Evolutionary conservation across 2,329 filamentous ascomycete genomes (phyloP).

Genomic region (Malbranchea cinnamomea): DNA sequence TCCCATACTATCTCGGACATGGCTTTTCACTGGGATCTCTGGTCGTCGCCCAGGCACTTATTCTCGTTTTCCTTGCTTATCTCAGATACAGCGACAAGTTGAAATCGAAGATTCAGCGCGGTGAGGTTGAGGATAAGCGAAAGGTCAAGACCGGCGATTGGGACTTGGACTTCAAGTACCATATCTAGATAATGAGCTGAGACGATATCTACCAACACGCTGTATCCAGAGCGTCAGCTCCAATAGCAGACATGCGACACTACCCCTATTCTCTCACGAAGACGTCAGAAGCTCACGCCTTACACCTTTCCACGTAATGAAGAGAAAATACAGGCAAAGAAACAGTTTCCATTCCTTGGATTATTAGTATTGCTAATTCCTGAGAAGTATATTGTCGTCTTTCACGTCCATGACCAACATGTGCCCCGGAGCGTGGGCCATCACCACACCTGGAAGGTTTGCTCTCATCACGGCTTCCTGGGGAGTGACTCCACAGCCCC

Average conservation of each 20-base stretch:
- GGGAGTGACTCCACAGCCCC: conserved; percentile 53
- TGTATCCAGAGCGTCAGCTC: too few species aligned
- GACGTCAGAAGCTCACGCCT: too few species aligned
- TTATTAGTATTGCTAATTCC: background rate
- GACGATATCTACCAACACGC: too few species aligned
- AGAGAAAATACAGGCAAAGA: too few species aligned
- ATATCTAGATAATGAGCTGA: too few species aligned
- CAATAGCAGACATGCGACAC: too few species aligned
- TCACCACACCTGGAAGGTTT: conserved; percentile 38
- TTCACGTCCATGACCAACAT: conserved; percentile 44
- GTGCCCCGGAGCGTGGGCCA: conserved; percentile 47
- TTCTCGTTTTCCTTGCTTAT: conserved; percentile 29
- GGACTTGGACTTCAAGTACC: conserved; percentile 35
- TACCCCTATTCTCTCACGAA: too few species aligned
- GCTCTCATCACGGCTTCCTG: conserved; percentile 48
- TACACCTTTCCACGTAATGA: too few species aligned
- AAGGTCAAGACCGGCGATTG: conserved; percentile 33
- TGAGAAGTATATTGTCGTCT: conserved; percentile 1
- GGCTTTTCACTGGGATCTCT: conserved; percentile 24
- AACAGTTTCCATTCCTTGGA: too few species aligned
- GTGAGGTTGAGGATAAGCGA: conserved; percentile 30
- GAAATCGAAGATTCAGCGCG: conserved; percentile 26
- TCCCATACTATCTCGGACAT: conserved; percentile 24
- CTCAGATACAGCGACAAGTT: conserved; percentile 26
- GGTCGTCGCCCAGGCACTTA: conserved; percentile 22